Evolutionary conservation across 192 early-diverging fungal species (phyloP), one percentile per base, ranked within the genome.

Genomic region (Lobulomyces angularis): DNA sequence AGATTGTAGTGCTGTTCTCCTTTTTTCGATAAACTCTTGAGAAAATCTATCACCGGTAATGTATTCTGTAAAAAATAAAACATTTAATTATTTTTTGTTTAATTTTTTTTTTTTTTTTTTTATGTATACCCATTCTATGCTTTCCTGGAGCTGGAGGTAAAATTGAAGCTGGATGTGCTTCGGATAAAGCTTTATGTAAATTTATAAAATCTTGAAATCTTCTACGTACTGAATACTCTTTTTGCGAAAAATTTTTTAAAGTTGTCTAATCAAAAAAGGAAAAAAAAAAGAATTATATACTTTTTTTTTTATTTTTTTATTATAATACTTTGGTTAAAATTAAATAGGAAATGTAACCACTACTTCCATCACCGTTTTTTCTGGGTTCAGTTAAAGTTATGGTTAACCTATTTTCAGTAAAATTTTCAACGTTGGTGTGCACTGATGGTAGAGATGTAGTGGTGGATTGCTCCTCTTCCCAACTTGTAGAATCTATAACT

Each of bases 171-270:
- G 84, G 71, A 56, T 70, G 85, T 57, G 87, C 83, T 26, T 73
- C 66, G 26, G 45, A 45, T 29, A 97, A 66, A 32, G 75, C 71
- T 37, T 69, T 63, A 49, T 91, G 70, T 31, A 97, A 71, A 82
- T 80, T 88, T 6, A 78, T 77, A 77, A 97, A 97, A 55, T 97
- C 92, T 52, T 88, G 86, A 62, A 84, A 97, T 50, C 94, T 72
- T 40, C 91, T 74, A 33, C 90, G 73, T 4, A 94, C 74, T 22
- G 76, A 67, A 19, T 76, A 65, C 31, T 70, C 64, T 2, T 68
- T 44, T 14, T 46, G 47, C 3, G 48, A 36, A 45, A 76, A 86
- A 3, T 61, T 56, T 12, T 70, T 61, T 8, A 84, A 38, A 1
- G 54, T 48, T 2, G 83, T 83, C 84, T 87, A 35, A 34, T n/a